phyloP scores from a whole-genome alignment of 805 yeast species.

The Ogataea dorogensis region DNA sequence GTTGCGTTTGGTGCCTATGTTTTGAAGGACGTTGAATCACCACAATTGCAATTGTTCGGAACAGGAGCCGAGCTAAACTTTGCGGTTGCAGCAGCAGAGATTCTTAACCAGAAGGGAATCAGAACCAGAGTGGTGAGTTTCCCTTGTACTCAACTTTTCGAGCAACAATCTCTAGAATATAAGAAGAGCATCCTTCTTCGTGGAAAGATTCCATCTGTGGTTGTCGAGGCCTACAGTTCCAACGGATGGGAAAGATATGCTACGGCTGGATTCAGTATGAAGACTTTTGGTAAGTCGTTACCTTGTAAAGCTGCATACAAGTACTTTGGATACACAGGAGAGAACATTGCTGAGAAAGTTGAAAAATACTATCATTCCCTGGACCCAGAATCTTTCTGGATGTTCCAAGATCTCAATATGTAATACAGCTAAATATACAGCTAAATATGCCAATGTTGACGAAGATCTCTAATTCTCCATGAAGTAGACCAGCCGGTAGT shows the following conservation, averaged over 20 bases:
- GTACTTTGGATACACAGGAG: slow-evolving; percentile 84
- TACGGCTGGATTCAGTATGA: slow-evolving; percentile 93
- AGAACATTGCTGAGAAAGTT: slow-evolving; percentile 66
- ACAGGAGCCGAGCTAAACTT: slow-evolving; percentile 94
- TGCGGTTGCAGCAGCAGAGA: slow-evolving; percentile 77
- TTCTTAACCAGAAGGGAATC: slow-evolving; percentile 60
- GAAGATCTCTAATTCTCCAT: slow-evolving; percentile 22
- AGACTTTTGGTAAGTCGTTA: slow-evolving; percentile 96
- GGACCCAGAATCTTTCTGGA: slow-evolving; percentile 24
- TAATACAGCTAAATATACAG: neutral
- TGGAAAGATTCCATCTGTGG: slow-evolving; percentile 87
- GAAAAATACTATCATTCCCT: slow-evolving; percentile 23
- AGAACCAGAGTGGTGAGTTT: slow-evolving; percentile 83
- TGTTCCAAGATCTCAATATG: slow-evolving; percentile 30
- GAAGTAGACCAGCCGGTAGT: slow-evolving; percentile 27
- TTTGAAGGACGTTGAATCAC: slow-evolving; percentile 51
- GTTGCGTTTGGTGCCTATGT: slow-evolving; percentile 94
- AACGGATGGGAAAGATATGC: slow-evolving; percentile 93
- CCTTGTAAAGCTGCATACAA: slow-evolving; percentile 79
- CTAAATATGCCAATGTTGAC: slow-evolving; percentile 23
- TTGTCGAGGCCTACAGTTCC: slow-evolving; percentile 90
- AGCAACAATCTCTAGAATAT: slow-evolving; percentile 80
- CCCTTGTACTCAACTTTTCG: slow-evolving; percentile 91
- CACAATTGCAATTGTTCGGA: slow-evolving; percentile 66
- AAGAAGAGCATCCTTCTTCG: slow-evolving; percentile 76